Conservation (phyloP, 2,329 filamentous ascomycete genomes). For the Pyrenochaeta sp. region DNA sequence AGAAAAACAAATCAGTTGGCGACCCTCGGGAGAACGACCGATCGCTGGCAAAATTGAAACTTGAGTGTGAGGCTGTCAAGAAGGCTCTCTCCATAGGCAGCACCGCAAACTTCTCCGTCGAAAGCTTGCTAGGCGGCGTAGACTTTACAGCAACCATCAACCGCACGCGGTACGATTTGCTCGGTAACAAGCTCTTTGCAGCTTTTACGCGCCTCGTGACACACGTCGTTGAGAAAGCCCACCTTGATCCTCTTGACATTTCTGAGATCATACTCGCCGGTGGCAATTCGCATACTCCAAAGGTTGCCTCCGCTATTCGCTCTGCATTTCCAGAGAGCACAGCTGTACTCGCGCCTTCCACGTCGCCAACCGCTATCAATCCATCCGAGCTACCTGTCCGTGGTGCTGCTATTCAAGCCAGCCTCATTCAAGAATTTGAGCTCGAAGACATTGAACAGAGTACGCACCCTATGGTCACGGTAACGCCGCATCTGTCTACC, state of each 20-base stretch:
- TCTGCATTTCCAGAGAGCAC: constrained; percentile 84
- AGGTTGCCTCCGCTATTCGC: constrained; percentile 83
- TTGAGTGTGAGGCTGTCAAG: constrained; percentile 90
- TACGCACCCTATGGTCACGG: constrained; percentile 93
- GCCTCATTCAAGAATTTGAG: constrained; percentile 93
- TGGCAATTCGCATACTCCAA: constrained; percentile 91
- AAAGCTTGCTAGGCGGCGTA: constrained; percentile 86
- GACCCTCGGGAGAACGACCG: constrained; percentile 85
- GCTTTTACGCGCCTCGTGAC: constrained; percentile 88
- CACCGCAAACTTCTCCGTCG: constrained; percentile 91
- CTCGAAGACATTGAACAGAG: constrained; percentile 93
- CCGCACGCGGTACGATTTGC: constrained; percentile 89
- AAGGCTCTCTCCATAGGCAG: constrained; percentile 88
- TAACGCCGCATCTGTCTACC: constrained; percentile 87
- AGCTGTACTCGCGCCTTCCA: constrained; percentile 82
- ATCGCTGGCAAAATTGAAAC: constrained; percentile 88
- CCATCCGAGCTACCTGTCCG: constrained; percentile 89
- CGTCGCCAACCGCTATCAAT: constrained; percentile 81
- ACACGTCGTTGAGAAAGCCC: constrained; percentile 88
- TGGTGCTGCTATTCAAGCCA: constrained; percentile 94
- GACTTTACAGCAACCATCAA: constrained; percentile 95
- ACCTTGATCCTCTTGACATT: constrained; percentile 88
- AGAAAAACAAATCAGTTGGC: constrained; percentile 79
- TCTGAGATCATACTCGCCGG: constrained; percentile 94
- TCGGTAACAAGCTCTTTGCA: constrained; percentile 84